These are phyloP conservation scores for Dorcoceras hygrometricum DNA, from an alignment of 257 asterid species.

Conservation along the genomic window DNA sequence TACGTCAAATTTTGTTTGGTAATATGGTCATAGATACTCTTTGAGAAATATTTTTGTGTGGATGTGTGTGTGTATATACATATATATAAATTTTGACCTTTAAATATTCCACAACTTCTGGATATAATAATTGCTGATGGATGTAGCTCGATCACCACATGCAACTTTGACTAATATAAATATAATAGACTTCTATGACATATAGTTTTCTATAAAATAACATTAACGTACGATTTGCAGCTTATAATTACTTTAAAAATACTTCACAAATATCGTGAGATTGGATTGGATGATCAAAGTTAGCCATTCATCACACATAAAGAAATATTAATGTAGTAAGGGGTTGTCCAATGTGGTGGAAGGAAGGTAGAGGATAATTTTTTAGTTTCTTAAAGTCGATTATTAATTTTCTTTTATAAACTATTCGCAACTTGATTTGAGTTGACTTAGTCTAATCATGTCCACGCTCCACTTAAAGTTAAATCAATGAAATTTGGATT, in stretches of 20 bases:
- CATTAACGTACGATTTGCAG: too few species aligned
- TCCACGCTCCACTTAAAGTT: conserved; percentile 45
- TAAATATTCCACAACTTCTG: too few species aligned
- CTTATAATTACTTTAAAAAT: conserved; percentile 10
- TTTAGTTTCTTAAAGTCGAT: conserved; percentile 4
- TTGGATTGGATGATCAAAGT: conserved; percentile 11
- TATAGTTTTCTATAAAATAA: too few species aligned
- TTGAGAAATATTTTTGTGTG: too few species aligned
- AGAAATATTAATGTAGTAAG: neutral
- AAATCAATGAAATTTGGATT: conserved; percentile 16
- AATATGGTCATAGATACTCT: too few species aligned
- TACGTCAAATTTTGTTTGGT: too few species aligned
- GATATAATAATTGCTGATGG: too few species aligned
- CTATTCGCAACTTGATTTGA: conserved; percentile 19
- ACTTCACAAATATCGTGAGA: neutral
- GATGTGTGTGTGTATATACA: too few species aligned
- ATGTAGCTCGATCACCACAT: too few species aligned
- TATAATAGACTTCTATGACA: too few species aligned
- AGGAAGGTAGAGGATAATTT: neutral
- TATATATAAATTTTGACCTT: too few species aligned
- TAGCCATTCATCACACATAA: conserved; percentile 17
- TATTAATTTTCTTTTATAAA: conserved; percentile 22
- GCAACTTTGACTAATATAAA: too few species aligned
- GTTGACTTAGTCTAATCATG: conserved; percentile 48
- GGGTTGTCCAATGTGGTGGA: conserved; percentile 9